Evolutionary conservation across 2,329 filamentous ascomycete genomes (phyloP).

Genomic region (Myrmaecium sp.): DNA sequence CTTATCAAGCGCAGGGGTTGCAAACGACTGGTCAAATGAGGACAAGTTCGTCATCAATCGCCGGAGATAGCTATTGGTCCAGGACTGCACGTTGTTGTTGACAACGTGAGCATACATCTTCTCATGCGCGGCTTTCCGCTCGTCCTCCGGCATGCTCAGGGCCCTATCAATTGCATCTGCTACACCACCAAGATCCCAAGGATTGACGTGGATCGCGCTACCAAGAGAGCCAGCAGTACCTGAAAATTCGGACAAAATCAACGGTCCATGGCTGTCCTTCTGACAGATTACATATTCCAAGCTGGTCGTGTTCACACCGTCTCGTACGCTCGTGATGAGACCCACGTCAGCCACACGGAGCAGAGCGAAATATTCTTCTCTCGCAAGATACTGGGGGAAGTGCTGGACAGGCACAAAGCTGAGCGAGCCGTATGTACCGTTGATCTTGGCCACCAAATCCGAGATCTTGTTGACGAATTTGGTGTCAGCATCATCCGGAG

Average conservation of each 20-base stretch:
- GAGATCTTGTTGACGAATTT: slow-evolving; percentile 81
- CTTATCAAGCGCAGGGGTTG: slow-evolving; percentile 70
- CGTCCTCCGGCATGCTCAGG: slow-evolving; percentile 53
- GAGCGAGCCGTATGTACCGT: slow-evolving; percentile 74
- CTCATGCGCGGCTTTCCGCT: slow-evolving; percentile 51
- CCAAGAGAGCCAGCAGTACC: slow-evolving; percentile 75
- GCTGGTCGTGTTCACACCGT: slow-evolving; percentile 96
- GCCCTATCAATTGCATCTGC: slow-evolving; percentile 70
- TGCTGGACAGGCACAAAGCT: slow-evolving; percentile 85
- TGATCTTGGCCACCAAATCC: slow-evolving; percentile 79
- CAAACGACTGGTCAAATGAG: slow-evolving; percentile 55
- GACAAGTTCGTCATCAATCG: slow-evolving; percentile 66
- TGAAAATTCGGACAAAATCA: slow-evolving; percentile 93
- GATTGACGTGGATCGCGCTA: slow-evolving; percentile 89
- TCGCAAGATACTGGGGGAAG: slow-evolving; percentile 80
- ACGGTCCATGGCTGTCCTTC: slow-evolving; percentile 65
- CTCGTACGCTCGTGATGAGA: slow-evolving; percentile 84
- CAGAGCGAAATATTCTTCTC: slow-evolving; percentile 89
- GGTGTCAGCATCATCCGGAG: slow-evolving; percentile 53
- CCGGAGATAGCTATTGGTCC: slow-evolving; percentile 66
- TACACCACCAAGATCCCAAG: slow-evolving; percentile 77
- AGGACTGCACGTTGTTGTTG: slow-evolving; percentile 69
- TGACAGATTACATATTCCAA: slow-evolving; percentile 91
- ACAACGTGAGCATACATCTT: slow-evolving; percentile 72
- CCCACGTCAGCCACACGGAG: slow-evolving; percentile 79